Base-by-base conservation (phyloP, 2,329 filamentous ascomycete genomes). In the Fusarium abutilonis region DNA sequence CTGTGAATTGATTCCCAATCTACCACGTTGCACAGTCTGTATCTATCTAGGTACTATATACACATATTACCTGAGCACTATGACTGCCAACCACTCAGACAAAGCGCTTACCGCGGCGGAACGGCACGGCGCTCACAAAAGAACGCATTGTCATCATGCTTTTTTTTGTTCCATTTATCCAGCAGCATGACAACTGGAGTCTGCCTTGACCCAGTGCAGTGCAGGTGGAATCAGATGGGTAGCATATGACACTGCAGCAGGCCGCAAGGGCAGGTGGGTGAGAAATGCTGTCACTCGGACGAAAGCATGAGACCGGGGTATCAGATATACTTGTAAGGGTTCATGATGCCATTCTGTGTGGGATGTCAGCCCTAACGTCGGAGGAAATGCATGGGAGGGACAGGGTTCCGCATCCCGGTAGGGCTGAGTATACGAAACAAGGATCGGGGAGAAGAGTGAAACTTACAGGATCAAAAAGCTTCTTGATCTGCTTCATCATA, bases 401-500 rank as follows among this genome's bases (percentile, higher is more conserved):
- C 35, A 26, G 38, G 35, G 52, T 23, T 53, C 29, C 35, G 15
- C 11, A 35, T 46, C 32, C 26, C 26, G 35, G 32, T 42, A 52
- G 51, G 58, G 52, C 41, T 55, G 51, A 54, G 50, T 52, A 45
- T 51, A 48, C 32, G 36, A 48, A 35, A 52, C 26, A 13, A 15
- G 19, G 17, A 34, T 40, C 55, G 34, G 45, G 36, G 34, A 21
- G 14, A 58, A 44, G 41, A 39, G 32, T 49, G 35, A 44, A 43
- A 78, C 92, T 87, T 79, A 96, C 93, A 72, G 93, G 95, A 78
- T 99, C 95, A 77, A 96, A 99, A 15, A 97, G 80, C 57, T 89
- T 84, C 84, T 99, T 99, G 75, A 98, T 87, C 79, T 96, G 90
- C 83, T 90, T 93, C 95, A 99, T 99, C 75, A 99, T 75, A 64